Conservation (phyloP, 345 rosid species). For the Melaleuca alternifolia region DNA sequence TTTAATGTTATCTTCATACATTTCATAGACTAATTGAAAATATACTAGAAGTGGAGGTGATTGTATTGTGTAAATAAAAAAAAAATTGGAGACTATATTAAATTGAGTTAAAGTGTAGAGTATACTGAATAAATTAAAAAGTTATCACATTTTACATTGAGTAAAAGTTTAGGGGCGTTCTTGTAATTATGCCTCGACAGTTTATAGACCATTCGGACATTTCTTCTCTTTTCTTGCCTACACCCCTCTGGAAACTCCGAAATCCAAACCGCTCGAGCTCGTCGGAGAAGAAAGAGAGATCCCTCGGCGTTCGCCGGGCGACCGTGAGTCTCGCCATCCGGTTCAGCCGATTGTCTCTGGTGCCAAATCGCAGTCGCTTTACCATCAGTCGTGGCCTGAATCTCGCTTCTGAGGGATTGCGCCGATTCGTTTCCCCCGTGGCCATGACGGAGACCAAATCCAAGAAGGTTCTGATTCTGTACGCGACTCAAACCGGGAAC, state of each 20-base stretch:
- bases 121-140: too few species aligned
- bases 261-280: background rate
- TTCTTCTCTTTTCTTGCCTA: background rate
- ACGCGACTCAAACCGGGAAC: constrained; percentile 82
- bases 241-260: background rate
- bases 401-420: background rate
- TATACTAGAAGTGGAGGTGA: too few species aligned
- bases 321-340: background rate
- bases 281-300: background rate
- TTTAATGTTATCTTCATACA: too few species aligned
- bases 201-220: background rate
- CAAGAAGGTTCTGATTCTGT: constrained; percentile 40
- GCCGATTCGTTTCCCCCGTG: background rate
- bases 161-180: too few species aligned
- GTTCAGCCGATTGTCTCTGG: background rate
- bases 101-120: too few species aligned
- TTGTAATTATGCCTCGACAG: too few species aligned
- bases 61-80: too few species aligned
- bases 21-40: too few species aligned
- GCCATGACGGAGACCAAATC: constrained; percentile 29
- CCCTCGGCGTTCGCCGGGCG: background rate
- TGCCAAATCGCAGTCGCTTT: background rate
- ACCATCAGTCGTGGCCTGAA: background rate
- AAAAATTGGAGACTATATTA: too few species aligned
- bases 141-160: too few species aligned